Evolutionary conservation across 257 asterid species (phyloP).

Genomic region (Coffea canephora): DNA sequence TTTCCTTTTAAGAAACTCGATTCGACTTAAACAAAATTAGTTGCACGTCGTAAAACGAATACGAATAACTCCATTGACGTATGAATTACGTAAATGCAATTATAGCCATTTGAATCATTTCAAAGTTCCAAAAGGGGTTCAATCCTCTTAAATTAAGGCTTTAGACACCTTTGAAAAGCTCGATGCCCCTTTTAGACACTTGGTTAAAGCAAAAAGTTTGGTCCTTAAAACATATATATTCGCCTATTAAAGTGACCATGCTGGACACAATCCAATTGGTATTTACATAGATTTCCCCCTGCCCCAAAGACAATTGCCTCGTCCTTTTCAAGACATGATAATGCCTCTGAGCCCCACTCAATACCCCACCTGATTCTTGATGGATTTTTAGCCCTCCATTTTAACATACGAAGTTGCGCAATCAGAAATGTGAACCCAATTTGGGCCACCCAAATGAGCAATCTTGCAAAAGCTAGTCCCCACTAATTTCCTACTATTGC

Average conservation of each 20-base stretch:
- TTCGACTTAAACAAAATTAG: no score
- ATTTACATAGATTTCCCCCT: not conserved
- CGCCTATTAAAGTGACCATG: not conserved
- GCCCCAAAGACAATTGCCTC: slow-evolving; percentile 1
- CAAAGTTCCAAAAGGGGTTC: not conserved
- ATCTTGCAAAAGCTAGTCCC: not conserved
- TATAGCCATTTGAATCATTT: not conserved
- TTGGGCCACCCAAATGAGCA: not conserved
- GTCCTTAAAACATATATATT: not conserved
- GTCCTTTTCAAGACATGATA: slow-evolving; percentile 10
- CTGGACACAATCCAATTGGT: not conserved
- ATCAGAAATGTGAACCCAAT: not conserved
- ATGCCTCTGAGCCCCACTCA: not conserved
- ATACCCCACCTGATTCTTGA: not conserved
- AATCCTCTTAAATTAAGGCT: not conserved
- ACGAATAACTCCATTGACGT: not conserved
- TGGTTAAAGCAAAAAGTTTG: not conserved
- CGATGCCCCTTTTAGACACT: not conserved
- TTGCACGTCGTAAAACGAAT: no score
- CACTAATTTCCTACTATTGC: slow-evolving; percentile 1
- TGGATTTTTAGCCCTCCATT: not conserved
- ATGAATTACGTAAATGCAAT: no score
- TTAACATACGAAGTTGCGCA: not conserved
- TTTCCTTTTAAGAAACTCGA: no score
- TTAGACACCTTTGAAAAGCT: not conserved